phyloP scores from a whole-genome alignment of 2,329 filamentous ascomycete genomes.

The Neofusicoccum sp. region DNA sequence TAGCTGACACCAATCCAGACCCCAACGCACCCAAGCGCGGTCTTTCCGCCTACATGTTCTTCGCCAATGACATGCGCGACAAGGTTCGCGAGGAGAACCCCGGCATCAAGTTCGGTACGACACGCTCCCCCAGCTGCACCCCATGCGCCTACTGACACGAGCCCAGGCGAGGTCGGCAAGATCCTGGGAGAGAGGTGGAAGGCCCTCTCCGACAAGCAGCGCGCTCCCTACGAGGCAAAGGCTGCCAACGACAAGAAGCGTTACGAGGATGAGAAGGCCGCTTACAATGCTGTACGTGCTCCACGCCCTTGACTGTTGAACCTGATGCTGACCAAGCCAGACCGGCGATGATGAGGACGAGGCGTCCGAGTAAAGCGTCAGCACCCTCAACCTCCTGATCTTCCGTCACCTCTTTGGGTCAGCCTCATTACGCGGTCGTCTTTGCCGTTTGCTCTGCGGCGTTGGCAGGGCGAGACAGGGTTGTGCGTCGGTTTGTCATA shows the following conservation, averaged over 20 bases:
- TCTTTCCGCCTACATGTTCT: conserved; percentile 99
- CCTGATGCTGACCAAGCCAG: conserved; percentile 11
- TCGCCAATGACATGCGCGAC: conserved; percentile 98
- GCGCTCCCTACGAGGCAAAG: conserved; percentile 92
- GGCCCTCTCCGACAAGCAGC: conserved; percentile 89
- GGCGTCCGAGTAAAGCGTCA: conserved; percentile 33
- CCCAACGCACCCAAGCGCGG: conserved; percentile 98
- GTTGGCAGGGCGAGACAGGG: conserved; percentile 9
- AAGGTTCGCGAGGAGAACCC: conserved; percentile 98
- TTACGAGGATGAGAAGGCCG: conserved; percentile 96
- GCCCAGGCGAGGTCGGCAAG: conserved; percentile 88
- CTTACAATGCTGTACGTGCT: conserved; percentile 49
- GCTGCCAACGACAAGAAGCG: conserved; percentile 97
- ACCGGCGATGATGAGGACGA: conserved; percentile 38
- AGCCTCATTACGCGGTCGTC: conserved; percentile 9
- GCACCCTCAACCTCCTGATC: background rate
- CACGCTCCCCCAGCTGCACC: background rate
- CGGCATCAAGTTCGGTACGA: conserved; percentile 87
- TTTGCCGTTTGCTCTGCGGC: conserved; percentile 11
- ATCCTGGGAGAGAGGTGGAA: conserved; percentile 98
- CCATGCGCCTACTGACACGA: conserved; percentile 8
- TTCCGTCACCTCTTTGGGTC: background rate
- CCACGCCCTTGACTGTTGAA: background rate
- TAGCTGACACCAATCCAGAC: conserved; percentile 55
- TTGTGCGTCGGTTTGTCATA: conserved; percentile 8